phyloP scores from a whole-genome alignment of 208 protist genomes.

The Acanthamoeba lenticulata region DNA sequence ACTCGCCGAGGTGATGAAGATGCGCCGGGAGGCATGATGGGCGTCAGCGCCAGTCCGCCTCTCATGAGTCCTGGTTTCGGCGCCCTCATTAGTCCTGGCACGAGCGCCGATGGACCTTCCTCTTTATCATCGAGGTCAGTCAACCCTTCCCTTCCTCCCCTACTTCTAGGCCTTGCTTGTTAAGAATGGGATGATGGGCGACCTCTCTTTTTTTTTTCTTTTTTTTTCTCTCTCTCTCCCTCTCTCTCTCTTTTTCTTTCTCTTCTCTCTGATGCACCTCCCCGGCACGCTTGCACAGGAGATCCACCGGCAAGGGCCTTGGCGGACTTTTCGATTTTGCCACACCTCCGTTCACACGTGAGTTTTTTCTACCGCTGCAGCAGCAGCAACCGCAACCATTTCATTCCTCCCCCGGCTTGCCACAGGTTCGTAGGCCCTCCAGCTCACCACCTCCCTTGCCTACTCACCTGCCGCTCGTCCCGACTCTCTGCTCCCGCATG shows the following conservation, averaged over 20 bases:
- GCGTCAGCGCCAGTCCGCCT: background rate
- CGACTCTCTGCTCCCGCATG: no score
- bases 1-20: background rate
- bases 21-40: background rate
- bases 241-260: background rate
- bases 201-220: no score
- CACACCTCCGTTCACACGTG: background rate
- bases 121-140: background rate
- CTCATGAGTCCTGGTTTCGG: background rate
- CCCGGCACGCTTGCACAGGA: no score
- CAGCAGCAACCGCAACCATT: background rate
- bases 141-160: background rate
- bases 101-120: background rate
- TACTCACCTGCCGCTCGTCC: no score
- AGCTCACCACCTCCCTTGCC: background rate
- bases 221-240: background rate
- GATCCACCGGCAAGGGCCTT: background rate
- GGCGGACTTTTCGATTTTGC: background rate
- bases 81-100: background rate
- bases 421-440: background rate
- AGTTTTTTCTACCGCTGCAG: background rate
- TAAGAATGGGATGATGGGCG: no score
- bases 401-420: background rate
- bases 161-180: no score
- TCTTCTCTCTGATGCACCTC: conserved; percentile 8